Evolutionary conservation across 2,329 filamentous ascomycete species (phyloP).

Genomic region (Diaporthe capsici): DNA sequence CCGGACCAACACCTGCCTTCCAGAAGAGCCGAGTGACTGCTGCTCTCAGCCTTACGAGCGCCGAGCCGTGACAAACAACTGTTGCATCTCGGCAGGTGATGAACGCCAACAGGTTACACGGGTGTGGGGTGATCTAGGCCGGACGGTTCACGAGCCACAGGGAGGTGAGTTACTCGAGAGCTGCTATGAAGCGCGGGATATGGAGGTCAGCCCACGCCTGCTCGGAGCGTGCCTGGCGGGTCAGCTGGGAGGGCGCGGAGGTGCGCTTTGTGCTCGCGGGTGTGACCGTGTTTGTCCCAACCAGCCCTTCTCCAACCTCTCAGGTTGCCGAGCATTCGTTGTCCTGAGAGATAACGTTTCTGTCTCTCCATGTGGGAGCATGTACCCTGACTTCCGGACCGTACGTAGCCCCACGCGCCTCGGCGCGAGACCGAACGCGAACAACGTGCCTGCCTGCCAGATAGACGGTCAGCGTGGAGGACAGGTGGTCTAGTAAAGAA

Average conservation of each 20-base stretch:
- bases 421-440: slow-evolving; percentile 15
- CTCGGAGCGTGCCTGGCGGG: neutral
- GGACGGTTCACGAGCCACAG: neutral
- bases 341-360: neutral
- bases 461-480: too few relatives aligned
- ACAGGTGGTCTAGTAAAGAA: too few relatives aligned
- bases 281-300: slow-evolving; percentile 9
- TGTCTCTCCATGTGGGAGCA: neutral
- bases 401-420: neutral
- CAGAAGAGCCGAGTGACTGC: neutral
- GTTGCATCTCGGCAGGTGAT: slow-evolving; percentile 16
- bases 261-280: neutral
- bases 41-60: slow-evolving; percentile 14
- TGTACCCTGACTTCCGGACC: neutral
- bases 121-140: slow-evolving; percentile 16
- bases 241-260: slow-evolving; percentile 16
- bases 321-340: slow-evolving; percentile 26
- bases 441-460: slow-evolving; percentile 4
- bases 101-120: slow-evolving; percentile 24
- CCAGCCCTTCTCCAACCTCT: neutral
- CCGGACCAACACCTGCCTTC: neutral
- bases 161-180: neutral
- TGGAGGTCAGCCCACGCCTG: slow-evolving; percentile 6
- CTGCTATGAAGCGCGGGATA: neutral
- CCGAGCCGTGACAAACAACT: slow-evolving; percentile 8